phyloP scores from a whole-genome alignment of 805 yeast genomes.

The Metschnikowia vanudenii region DNA sequence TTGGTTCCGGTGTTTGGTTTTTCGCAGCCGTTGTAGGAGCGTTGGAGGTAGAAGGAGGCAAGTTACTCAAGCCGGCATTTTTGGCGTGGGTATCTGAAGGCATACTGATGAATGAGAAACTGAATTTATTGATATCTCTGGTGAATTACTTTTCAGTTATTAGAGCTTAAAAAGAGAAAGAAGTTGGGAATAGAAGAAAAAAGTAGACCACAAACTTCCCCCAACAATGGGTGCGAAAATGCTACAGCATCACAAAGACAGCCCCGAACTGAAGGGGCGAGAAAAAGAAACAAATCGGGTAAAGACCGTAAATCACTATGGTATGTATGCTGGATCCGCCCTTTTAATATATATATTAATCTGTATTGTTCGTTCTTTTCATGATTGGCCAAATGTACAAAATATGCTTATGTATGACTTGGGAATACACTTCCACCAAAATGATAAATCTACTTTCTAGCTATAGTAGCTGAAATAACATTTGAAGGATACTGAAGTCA shows the following conservation, averaged over 20 bases:
- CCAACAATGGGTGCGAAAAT: constrained; percentile 4
- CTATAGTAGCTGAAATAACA: too few relatives aligned
- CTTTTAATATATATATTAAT: too few relatives aligned
- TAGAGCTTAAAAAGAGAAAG: not conserved
- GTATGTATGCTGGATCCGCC: not conserved
- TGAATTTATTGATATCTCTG: not conserved
- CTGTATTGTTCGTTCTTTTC: too few relatives aligned
- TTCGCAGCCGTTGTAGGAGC: constrained; percentile 8
- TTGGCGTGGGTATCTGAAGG: constrained; percentile 10
- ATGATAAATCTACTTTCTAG: too few relatives aligned
- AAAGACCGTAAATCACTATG: not conserved
- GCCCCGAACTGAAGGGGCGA: not conserved
- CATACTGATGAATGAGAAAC: not conserved
- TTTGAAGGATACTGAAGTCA: too few relatives aligned
- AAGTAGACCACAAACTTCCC: not conserved
- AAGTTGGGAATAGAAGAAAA: constrained; percentile 1
- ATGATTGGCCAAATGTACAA: too few relatives aligned
- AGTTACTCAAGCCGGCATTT: not conserved
- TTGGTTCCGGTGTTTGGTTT: constrained; percentile 8
- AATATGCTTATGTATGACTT: too few relatives aligned
- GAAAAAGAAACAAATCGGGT: not conserved
- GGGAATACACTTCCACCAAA: too few relatives aligned
- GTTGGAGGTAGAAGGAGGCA: constrained; percentile 1
- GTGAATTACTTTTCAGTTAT: not conserved
- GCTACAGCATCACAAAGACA: not conserved